These are phyloP conservation scores for Trichoderma sp. DNA, from an alignment of 2,329 filamentous ascomycete genomes.

Conservation along the genomic window DNA sequence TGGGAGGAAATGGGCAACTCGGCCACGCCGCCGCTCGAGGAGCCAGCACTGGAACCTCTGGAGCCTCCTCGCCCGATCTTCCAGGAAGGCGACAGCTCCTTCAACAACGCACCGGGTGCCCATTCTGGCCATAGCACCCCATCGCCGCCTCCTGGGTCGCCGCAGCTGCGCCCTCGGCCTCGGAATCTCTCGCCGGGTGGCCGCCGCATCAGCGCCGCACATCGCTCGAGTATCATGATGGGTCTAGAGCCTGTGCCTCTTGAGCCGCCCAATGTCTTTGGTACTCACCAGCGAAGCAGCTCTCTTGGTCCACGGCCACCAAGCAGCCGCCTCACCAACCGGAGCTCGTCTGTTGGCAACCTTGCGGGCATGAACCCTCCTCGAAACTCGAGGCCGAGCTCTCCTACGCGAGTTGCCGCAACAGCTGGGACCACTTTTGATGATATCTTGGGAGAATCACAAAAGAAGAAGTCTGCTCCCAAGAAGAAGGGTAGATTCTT, in stretches of 20 bases:
- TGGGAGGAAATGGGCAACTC: constrained; percentile 43
- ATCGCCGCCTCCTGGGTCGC: constrained; percentile 30
- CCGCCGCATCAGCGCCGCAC: constrained; percentile 34
- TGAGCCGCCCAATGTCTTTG: constrained; percentile 31
- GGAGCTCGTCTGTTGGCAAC: constrained; percentile 38
- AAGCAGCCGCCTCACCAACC: constrained; percentile 33
- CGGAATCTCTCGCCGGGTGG: constrained; percentile 38
- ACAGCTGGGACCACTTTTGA: constrained; percentile 45
- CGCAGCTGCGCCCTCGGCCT: constrained; percentile 35
- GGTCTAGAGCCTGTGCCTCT: constrained; percentile 44
- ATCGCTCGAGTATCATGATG: constrained; percentile 43
- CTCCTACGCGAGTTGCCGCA: constrained; percentile 23
- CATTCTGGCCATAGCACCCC: constrained; percentile 26
- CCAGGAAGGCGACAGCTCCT: constrained; percentile 29
- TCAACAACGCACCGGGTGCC: constrained; percentile 23
- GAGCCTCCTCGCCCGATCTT: constrained; percentile 39
- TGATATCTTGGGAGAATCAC: constrained; percentile 43
- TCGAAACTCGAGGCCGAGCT: constrained; percentile 21
- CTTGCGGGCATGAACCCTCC: constrained; percentile 28
- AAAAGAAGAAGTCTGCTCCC: constrained; percentile 32
- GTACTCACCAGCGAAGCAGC: constrained; percentile 35
- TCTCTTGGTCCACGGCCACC: constrained; percentile 34
- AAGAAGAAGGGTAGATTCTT: constrained; percentile 45
- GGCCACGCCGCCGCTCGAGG: constrained; percentile 27
- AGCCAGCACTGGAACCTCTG: constrained; percentile 38